Conservation (phyloP, 441 rosid genomes). For the Biscutella auriculata region DNA sequence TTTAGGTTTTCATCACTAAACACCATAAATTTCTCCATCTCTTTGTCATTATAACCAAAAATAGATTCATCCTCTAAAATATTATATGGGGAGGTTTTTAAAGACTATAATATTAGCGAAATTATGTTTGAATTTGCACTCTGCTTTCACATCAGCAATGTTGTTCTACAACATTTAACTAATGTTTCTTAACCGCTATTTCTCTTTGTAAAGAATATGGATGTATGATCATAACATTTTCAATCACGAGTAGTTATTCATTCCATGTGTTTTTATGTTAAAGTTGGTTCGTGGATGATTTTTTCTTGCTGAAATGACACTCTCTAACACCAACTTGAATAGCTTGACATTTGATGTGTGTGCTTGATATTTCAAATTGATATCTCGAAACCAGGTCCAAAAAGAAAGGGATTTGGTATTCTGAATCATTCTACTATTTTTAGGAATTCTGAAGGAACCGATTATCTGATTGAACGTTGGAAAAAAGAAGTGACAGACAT, state of each 20-base stretch:
- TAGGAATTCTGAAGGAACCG: constrained; percentile 84
- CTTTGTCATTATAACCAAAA: constrained; percentile 15
- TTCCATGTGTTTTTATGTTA: neutral
- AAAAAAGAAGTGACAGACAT: constrained; percentile 69
- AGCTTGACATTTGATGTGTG: constrained; percentile 13
- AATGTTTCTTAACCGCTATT: constrained; percentile 8
- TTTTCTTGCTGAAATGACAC: constrained; percentile 7
- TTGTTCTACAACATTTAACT: constrained; percentile 21
- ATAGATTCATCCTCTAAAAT: constrained; percentile 4
- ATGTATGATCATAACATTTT: constrained; percentile 4
- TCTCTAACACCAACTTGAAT: neutral
- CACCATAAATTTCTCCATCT: constrained; percentile 26
- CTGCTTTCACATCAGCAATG: constrained; percentile 93
- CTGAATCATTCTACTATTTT: constrained; percentile 80
- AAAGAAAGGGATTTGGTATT: constrained; percentile 70
- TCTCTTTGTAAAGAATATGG: constrained; percentile 3
- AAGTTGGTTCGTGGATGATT: neutral
- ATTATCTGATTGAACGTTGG: constrained; percentile 91
- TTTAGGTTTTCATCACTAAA: constrained; percentile 76
- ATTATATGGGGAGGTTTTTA: no score
- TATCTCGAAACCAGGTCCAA: constrained; percentile 77
- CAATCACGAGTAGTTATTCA: neutral
- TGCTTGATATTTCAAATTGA: constrained; percentile 59
- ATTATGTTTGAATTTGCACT: constrained; percentile 82
- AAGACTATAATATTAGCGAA: constrained; percentile 75